Conservation (phyloP, 495 filamentous ascomycete species). For the Wilcoxina mikolae region DNA sequence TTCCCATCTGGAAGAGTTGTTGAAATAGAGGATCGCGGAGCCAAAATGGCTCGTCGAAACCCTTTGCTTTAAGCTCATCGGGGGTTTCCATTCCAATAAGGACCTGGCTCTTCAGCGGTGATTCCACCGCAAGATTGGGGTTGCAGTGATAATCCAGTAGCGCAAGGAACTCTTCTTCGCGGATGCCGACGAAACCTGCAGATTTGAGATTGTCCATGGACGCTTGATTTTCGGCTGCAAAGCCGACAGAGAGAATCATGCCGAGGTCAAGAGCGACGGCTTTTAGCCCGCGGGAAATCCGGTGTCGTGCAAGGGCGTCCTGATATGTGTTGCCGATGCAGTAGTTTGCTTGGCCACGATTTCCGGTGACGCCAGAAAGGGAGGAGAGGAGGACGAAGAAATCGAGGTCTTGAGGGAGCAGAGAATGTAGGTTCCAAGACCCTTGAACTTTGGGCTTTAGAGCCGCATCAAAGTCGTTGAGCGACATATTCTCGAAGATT, state of each 20-base stretch:
- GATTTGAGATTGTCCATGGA: not conserved
- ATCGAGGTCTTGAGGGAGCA: conserved; percentile 38
- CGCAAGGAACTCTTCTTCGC: conserved; percentile 1
- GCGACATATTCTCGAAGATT: conserved; percentile 42
- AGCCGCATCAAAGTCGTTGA: conserved; percentile 35
- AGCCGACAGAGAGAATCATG: conserved; percentile 42
- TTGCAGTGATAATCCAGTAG: conserved; percentile 5
- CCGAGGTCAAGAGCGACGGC: conserved; percentile 43
- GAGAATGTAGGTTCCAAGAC: conserved; percentile 46
- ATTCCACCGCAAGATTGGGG: not conserved
- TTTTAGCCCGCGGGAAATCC: conserved; percentile 33
- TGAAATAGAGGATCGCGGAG: not conserved
- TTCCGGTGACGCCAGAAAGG: conserved; percentile 44
- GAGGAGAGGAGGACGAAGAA: conserved; percentile 56
- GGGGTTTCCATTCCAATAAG: not conserved
- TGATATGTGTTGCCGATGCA: conserved; percentile 48
- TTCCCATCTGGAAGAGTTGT: not conserved
- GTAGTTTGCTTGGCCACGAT: conserved; percentile 47
- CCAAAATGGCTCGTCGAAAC: conserved; percentile 12
- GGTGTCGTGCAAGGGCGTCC: conserved; percentile 39
- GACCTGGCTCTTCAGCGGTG: not conserved
- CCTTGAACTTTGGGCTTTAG: conserved; percentile 43
- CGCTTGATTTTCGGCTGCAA: conserved; percentile 30
- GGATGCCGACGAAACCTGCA: not conserved
- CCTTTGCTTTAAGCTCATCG: conserved; percentile 13